Base-by-base conservation (phyloP, 306 rosid species). In the Vigna unguiculata region DNA sequence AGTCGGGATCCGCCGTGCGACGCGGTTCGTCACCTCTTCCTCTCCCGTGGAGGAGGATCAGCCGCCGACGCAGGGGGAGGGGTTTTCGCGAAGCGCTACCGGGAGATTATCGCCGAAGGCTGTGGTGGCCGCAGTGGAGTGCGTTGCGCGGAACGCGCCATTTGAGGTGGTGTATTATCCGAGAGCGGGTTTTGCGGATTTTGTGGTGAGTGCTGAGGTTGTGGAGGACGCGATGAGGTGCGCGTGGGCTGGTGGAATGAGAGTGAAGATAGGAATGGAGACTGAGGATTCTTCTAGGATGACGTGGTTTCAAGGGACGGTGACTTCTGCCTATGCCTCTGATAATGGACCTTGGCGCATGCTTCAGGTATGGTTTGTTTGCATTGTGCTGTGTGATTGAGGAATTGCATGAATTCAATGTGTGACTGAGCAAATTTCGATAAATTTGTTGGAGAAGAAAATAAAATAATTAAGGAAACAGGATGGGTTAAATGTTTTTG, bases 161-260 rank as follows among this genome's bases (percentile, higher is more conserved):
- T 90, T 93, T 25, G 93, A 89, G 76, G 90, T 93, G 8, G 89
- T 91, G 67, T 88, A 86, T 51, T 90, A 89, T 83, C 98, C 98
- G 5, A 85, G 81, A 63, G 72, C 82, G 0, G 90, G 93, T 61
- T 84, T 85, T 87, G 74, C 90, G 2, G 96, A 93, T 20, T 90
- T 93, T 70, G 94, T 93, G 70, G 83, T 93, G 76, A 88, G 83
- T 62, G 93, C 90, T 0, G 91, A 89, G 78, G 59, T 54, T 40
- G 95, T 93, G 78, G 91, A 90, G 25, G 81, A 71, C 59, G 86
- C 88, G 0, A 9, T 82, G 81, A 85, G 51, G 7, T 49, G 77
- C 59, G 21, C 17, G 17, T 93, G 94, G 98, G 25, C 72, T 11
- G 53, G 80, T 1, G 94, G 91, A 66, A 74, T 84, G 85, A 89